These are phyloP conservation scores for Blastocrithidia nonstop DNA, from an alignment of 208 protist genomes.

Conservation along the genomic window DNA sequence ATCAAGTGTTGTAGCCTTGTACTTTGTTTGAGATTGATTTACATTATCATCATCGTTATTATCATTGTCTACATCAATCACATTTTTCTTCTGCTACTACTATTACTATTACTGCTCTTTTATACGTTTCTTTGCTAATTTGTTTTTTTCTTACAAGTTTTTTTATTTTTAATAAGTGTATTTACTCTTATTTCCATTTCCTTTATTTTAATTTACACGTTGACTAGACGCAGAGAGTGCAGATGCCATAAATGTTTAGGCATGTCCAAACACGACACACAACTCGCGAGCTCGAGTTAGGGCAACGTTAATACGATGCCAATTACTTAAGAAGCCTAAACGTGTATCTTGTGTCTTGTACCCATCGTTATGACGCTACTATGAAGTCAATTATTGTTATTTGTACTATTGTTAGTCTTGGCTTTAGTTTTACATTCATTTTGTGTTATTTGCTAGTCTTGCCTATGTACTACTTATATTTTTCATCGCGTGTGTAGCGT, in stretches of 20 bases:
- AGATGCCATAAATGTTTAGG: conserved; percentile 16
- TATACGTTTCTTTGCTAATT: no score
- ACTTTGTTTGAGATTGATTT: no score
- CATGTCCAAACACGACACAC: conserved; percentile 58
- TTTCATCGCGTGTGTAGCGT: no score
- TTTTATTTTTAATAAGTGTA: no score
- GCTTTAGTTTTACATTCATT: conserved; percentile 24
- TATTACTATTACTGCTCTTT: no score
- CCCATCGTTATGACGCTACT: conserved; percentile 8
- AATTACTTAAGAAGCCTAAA: conserved; percentile 83
- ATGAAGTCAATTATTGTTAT: background rate
- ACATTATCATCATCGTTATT: background rate
- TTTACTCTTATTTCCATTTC: no score
- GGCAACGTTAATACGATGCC: conserved; percentile 84
- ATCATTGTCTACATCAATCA: background rate
- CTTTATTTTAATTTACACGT: background rate
- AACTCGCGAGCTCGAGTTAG: conserved; percentile 83
- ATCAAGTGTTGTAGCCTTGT: no score
- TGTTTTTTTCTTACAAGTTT: no score
- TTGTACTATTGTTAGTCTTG: background rate
- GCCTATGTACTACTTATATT: no score
- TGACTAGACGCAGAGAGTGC: background rate
- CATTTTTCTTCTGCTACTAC: no score
- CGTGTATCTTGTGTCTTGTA: conserved; percentile 2
- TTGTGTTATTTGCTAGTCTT: no score